Conservation (phyloP, 371 early-diverging fungal genomes). For the Syncephalis plumigaleata region DNA sequence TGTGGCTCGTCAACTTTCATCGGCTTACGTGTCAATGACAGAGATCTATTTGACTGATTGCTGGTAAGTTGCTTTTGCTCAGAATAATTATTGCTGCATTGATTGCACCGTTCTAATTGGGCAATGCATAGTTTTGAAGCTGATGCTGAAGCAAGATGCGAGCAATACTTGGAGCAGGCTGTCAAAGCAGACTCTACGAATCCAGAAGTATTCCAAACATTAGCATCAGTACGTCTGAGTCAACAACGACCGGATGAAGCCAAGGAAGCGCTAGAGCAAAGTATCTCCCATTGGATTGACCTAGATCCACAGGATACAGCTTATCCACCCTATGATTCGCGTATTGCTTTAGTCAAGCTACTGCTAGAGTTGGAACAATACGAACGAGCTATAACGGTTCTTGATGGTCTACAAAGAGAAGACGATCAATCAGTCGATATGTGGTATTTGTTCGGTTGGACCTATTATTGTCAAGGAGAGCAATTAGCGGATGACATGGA, state of each 20-base stretch:
- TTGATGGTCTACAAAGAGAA: constrained; percentile 68
- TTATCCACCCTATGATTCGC: constrained; percentile 67
- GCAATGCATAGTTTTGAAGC: constrained; percentile 75
- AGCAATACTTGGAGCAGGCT: constrained; percentile 49
- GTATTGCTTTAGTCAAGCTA: constrained; percentile 57
- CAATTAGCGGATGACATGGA: constrained; percentile 18
- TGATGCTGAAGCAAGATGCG: constrained; percentile 75
- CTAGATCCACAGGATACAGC: constrained; percentile 29
- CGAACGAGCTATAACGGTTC: constrained; percentile 56
- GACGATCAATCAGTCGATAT: constrained; percentile 81
- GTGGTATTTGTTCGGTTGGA: constrained; percentile 90
- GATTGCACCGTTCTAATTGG: no score
- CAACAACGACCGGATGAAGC: constrained; percentile 75
- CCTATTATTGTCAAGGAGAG: constrained; percentile 67
- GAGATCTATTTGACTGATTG: constrained; percentile 94
- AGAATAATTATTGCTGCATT: no score
- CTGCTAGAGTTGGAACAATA: constrained; percentile 63
- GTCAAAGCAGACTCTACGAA: constrained; percentile 43
- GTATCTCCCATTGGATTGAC: constrained; percentile 59
- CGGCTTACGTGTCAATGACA: constrained; percentile 81
- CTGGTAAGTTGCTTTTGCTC: no score
- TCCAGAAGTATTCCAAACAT: constrained; percentile 69
- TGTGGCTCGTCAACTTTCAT: constrained; percentile 38
- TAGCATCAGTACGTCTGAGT: constrained; percentile 81
- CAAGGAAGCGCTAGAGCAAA: constrained; percentile 32